These are phyloP conservation scores for Crithidia bombi DNA, from an alignment of 208 protist species.

Conservation along the genomic window DNA sequence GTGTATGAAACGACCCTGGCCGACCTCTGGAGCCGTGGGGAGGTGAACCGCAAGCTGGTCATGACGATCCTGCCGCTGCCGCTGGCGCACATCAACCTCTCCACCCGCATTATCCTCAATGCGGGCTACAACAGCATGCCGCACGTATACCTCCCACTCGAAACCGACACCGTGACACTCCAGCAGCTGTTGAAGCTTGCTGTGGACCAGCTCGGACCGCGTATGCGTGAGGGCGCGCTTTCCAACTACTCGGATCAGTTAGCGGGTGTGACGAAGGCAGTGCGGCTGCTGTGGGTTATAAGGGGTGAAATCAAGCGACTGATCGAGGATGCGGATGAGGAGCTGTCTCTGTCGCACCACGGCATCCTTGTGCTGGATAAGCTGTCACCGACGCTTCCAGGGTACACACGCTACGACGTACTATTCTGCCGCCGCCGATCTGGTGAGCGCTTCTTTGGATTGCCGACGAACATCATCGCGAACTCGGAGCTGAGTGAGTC, in stretches of 20 bases:
- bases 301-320: slow-evolving; percentile 19
- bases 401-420: slow-evolving; percentile 52
- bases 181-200: slow-evolving; percentile 30
- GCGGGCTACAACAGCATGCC: slow-evolving; percentile 49
- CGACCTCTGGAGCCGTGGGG: slow-evolving; percentile 26
- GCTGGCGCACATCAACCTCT: slow-evolving; percentile 27
- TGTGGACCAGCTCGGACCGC: slow-evolving; percentile 37
- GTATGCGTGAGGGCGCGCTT: slow-evolving; percentile 12
- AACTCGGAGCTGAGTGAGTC: slow-evolving; percentile 44
- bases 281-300: slow-evolving; percentile 41
- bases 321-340: slow-evolving; percentile 20
- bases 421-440: slow-evolving; percentile 67
- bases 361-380: slow-evolving; percentile 36
- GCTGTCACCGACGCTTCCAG: slow-evolving; percentile 20
- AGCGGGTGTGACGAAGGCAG: not conserved
- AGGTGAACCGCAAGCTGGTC: slow-evolving; percentile 35
- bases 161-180: slow-evolving; percentile 28
- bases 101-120: slow-evolving; percentile 40
- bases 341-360: slow-evolving; percentile 5
- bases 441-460: slow-evolving; percentile 67
- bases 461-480: slow-evolving; percentile 67
- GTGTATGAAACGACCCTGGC: slow-evolving; percentile 18
- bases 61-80: slow-evolving; percentile 52
- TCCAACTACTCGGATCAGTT: slow-evolving; percentile 26
- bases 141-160: slow-evolving; percentile 39